These are phyloP conservation scores for Tolypocladium sp. DNA, from an alignment of 2,329 filamentous ascomycete species.

Conservation along the genomic window DNA sequence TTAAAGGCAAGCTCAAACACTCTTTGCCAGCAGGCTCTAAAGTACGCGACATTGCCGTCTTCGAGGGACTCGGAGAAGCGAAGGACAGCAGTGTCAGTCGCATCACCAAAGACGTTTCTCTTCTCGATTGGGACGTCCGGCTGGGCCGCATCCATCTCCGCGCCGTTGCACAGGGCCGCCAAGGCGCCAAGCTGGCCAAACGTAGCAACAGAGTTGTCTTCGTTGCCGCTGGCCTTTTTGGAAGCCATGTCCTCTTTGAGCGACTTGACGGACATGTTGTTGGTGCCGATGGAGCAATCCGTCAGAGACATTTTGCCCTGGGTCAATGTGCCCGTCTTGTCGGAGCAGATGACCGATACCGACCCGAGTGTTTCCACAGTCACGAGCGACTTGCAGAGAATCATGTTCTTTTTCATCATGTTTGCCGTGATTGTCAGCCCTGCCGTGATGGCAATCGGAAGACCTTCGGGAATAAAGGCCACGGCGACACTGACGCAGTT, in stretches of 20 bases:
- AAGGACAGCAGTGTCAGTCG: constrained; percentile 67
- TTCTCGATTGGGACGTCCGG: constrained; percentile 47
- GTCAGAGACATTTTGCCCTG: constrained; percentile 66
- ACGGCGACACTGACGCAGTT: constrained; percentile 64
- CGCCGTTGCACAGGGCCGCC: constrained; percentile 63
- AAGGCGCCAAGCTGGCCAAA: constrained; percentile 52
- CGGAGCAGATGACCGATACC: constrained; percentile 66
- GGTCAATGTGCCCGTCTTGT: constrained; percentile 67
- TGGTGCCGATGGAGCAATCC: constrained; percentile 50
- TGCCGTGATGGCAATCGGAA: constrained; percentile 61
- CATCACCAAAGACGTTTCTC: constrained; percentile 62
- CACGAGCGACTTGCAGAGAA: constrained; percentile 72
- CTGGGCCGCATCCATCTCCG: constrained; percentile 62
- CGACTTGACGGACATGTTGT: constrained; percentile 39
- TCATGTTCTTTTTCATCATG: constrained; percentile 67
- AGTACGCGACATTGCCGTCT: constrained; percentile 43
- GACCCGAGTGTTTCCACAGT: constrained; percentile 69
- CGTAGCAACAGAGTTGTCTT: constrained; percentile 23
- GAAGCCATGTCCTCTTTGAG: constrained; percentile 31
- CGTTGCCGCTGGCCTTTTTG: constrained; percentile 10
- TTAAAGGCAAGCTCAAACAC: constrained; percentile 66
- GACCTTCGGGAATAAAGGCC: constrained; percentile 67
- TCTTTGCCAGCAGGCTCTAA: constrained; percentile 54
- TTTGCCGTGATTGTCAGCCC: constrained; percentile 69
- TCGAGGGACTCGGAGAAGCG: constrained; percentile 57